Evolutionary conservation across 352 stramenopile genomes (phyloP).

Genomic region (Plasmopara halstedii): DNA sequence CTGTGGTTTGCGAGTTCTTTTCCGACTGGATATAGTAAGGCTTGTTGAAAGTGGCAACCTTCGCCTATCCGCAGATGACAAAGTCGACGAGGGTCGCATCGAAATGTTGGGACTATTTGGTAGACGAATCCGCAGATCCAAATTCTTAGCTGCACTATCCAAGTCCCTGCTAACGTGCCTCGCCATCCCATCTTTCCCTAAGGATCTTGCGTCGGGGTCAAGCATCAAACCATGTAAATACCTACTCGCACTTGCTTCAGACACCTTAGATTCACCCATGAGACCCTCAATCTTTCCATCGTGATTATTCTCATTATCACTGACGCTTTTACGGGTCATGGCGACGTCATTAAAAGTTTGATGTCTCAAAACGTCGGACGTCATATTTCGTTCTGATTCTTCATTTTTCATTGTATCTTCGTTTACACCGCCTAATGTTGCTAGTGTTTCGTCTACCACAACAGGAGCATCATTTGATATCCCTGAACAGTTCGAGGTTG

Average conservation of each 20-base stretch:
- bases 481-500: too few species aligned
- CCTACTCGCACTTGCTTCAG: not conserved
- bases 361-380: too few species aligned
- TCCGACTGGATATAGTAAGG: slow-evolving; percentile 10
- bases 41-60: slow-evolving; percentile 1
- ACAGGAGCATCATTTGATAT: not conserved
- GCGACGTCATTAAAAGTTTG: too few species aligned
- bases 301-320: not conserved
- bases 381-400: too few species aligned
- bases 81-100: slow-evolving; percentile 2
- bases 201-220: not conserved
- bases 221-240: not conserved
- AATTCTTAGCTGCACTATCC: not conserved
- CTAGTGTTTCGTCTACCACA: not conserved
- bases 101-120: not conserved
- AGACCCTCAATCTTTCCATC: not conserved
- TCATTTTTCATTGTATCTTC: too few species aligned
- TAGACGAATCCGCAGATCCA: not conserved
- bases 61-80: slow-evolving; percentile 1
- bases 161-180: not conserved
- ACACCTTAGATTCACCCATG: not conserved
- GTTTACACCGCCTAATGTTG: too few species aligned
- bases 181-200: not conserved
- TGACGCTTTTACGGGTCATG: not conserved
- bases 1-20: slow-evolving; percentile 28